A percentile compares a stretch with the other conserved stretches of the same genome.
Conservation (phyloP, 768 basidiomycete species). For the Tubosaeta sp. region DNA sequence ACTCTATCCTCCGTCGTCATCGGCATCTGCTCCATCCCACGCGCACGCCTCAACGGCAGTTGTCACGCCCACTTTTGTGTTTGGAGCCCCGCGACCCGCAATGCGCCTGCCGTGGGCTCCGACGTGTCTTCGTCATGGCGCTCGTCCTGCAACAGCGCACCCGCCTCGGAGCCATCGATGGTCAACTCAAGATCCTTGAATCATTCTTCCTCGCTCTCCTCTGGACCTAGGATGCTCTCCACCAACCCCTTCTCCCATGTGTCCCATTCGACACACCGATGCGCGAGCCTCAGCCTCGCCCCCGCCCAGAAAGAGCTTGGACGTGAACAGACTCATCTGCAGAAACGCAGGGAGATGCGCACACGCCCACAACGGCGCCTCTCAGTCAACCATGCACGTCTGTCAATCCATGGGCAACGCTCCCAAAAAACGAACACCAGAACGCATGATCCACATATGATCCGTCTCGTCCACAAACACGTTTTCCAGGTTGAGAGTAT, state of each 20-base stretch:
- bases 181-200: constrained; percentile 40
- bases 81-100: constrained; percentile 24
- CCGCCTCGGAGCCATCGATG: constrained; percentile 17
- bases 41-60: constrained; percentile 54
- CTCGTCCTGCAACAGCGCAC: constrained; percentile 6
- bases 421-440: neutral
- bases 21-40: constrained; percentile 66
- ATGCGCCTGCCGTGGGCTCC: constrained; percentile 15
- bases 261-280: constrained; percentile 84
- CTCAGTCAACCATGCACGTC: constrained; percentile 90
- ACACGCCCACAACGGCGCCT: constrained; percentile 82
- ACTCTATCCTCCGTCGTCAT: constrained; percentile 70
- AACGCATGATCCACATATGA: constrained; percentile 64
- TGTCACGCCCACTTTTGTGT: constrained; percentile 39
- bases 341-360: constrained; percentile 80
- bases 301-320: constrained; percentile 65
- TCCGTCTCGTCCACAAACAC: constrained; percentile 74
- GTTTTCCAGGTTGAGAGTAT: constrained; percentile 83
- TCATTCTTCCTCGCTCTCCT: constrained; percentile 71
- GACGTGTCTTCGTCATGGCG: neutral
- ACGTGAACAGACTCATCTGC: constrained; percentile 71
- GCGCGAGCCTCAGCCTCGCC: constrained; percentile 64
- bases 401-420: constrained; percentile 25
- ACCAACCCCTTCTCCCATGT: constrained; percentile 88
- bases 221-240: constrained; percentile 68